Conservation (phyloP, 192 early-diverging fungal species). For the Backusella tuberculispora region DNA sequence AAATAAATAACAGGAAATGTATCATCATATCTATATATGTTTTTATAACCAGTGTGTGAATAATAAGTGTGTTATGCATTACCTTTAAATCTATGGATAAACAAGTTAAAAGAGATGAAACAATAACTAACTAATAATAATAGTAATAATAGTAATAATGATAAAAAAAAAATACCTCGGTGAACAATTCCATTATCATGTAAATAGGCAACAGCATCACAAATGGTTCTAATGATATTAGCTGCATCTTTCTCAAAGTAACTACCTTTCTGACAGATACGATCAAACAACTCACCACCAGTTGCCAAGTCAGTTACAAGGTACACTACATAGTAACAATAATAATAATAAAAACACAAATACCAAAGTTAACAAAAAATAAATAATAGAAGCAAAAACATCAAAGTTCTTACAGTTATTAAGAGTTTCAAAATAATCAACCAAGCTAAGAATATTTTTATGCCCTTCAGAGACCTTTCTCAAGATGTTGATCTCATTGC, state of each 20-base stretch:
- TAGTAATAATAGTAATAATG: not conserved
- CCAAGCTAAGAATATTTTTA: slow-evolving; percentile 68
- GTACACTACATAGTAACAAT: slow-evolving; percentile 54
- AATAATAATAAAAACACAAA: not conserved
- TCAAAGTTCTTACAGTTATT: slow-evolving; percentile 55
- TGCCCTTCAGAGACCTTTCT: slow-evolving; percentile 67
- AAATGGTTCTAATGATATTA: slow-evolving; percentile 73
- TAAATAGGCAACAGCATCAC: slow-evolving; percentile 80
- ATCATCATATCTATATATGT: not conserved
- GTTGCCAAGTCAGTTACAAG: slow-evolving; percentile 77
- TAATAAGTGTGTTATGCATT: not conserved
- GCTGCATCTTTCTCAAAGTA: slow-evolving; percentile 85
- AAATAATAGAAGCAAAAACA: not conserved
- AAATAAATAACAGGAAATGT: not conserved
- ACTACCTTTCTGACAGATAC: slow-evolving; percentile 69
- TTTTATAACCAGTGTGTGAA: no score
- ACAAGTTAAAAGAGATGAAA: not conserved
- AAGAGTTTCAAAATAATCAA: slow-evolving; percentile 80
- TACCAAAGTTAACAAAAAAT: not conserved
- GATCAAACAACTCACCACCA: slow-evolving; percentile 95
- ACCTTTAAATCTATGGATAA: slow-evolving; percentile 37
- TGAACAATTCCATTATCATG: slow-evolving; percentile 91
- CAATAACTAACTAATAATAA: not conserved
- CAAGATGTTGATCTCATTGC: slow-evolving; percentile 74
- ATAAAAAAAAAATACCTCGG: slow-evolving; percentile 53